These are phyloP conservation scores for Pythium folliculosum DNA, from an alignment of 352 stramenopile species.

Conservation along the genomic window DNA sequence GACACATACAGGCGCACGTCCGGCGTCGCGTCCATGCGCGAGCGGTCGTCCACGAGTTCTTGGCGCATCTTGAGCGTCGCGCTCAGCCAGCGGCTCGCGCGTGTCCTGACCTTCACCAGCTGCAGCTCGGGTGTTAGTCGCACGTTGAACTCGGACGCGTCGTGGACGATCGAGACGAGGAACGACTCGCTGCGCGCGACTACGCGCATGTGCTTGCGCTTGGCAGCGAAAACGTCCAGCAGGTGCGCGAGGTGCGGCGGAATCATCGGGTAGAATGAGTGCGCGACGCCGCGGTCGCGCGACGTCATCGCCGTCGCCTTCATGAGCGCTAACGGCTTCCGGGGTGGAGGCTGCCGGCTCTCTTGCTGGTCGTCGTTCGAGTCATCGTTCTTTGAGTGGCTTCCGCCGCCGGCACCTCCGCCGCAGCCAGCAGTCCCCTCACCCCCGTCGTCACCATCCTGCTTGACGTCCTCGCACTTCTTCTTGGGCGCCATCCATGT, in stretches of 20 bases:
- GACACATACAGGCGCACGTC: constrained; percentile 82
- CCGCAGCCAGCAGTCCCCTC: neutral
- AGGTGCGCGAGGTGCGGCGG: constrained; percentile 34
- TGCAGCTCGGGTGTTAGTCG: constrained; percentile 54
- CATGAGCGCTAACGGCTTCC: constrained; percentile 34
- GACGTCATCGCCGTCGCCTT: constrained; percentile 40
- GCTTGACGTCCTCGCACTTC: neutral
- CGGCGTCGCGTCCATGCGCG: constrained; percentile 66
- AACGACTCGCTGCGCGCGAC: constrained; percentile 46
- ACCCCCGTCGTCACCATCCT: neutral
- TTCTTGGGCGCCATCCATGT: neutral
- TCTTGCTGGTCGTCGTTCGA: neutral
- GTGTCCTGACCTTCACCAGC: constrained; percentile 61
- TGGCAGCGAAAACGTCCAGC: constrained; percentile 45
- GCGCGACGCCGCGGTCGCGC: constrained; percentile 67
- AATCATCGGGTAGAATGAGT: constrained; percentile 81
- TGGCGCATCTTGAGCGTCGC: constrained; percentile 83
- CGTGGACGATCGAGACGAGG: constrained; percentile 63
- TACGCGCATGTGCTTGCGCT: constrained; percentile 46
- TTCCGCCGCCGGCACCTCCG: neutral
- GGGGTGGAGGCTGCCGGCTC: neutral
- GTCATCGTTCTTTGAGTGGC: neutral
- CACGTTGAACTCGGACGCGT: constrained; percentile 68
- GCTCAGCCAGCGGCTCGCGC: constrained; percentile 72
- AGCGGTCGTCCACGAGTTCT: constrained; percentile 61